Evolutionary conservation across 2,329 filamentous ascomycete species (phyloP).

Genomic region (Colletotrichum brevisporum): DNA sequence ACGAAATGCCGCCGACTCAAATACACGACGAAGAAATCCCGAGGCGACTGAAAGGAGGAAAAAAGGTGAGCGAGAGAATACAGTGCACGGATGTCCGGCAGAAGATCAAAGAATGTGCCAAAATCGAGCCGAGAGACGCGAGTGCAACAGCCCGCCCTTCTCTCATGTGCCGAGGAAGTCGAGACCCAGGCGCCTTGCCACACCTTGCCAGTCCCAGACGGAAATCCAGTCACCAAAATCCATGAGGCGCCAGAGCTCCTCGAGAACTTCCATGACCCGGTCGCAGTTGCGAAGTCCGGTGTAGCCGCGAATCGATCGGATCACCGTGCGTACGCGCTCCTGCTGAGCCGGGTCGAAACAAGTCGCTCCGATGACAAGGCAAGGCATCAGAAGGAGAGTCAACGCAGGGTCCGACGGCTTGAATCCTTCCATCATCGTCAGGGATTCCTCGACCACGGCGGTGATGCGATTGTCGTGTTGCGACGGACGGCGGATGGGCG

Average conservation of each 20-base stretch:
- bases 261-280: constrained; percentile 66
- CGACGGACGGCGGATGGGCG: constrained; percentile 61
- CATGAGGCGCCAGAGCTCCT: constrained; percentile 73
- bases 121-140: constrained; percentile 6
- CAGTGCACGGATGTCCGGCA: constrained; percentile 34
- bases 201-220: constrained; percentile 76
- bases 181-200: constrained; percentile 66
- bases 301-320: constrained; percentile 68
- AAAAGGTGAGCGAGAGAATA: constrained; percentile 31
- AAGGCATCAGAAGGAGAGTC: constrained; percentile 72
- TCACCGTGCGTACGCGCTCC: constrained; percentile 63
- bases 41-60: background rate
- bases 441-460: constrained; percentile 68
- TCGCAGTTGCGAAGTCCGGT: constrained; percentile 73
- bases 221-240: constrained; percentile 68
- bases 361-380: constrained; percentile 72
- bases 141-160: too few species aligned
- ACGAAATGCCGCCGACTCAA: constrained; percentile 2
- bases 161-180: constrained; percentile 68
- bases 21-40: background rate
- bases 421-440: constrained; percentile 69
- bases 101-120: constrained; percentile 16
- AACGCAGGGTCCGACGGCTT: constrained; percentile 71
- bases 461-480: constrained; percentile 67
- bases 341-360: constrained; percentile 68